Evolutionary conservation across 495 filamentous ascomycete genomes (phyloP).

Genomic region (Aspergillus sclerotioniger): DNA sequence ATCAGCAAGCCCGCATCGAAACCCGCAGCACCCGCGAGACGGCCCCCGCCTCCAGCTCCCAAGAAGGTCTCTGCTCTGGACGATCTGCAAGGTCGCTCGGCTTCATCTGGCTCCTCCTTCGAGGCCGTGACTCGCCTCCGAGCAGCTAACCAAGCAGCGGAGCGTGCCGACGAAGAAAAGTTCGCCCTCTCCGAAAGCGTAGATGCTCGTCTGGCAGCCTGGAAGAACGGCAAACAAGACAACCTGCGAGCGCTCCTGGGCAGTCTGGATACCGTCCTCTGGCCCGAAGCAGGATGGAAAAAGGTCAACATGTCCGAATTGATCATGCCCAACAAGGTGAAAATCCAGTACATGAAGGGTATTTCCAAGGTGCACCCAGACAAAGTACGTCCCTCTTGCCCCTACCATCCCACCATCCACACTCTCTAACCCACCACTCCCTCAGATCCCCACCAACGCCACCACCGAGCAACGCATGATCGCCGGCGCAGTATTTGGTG

Average conservation of each 20-base stretch:
- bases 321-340: constrained; percentile 86
- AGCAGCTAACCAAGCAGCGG: constrained; percentile 77
- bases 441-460: constrained; percentile 77
- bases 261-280: constrained; percentile 87
- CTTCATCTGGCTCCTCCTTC: constrained; percentile 25
- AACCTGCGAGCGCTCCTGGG: constrained; percentile 85
- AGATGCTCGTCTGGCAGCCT: constrained; percentile 69
- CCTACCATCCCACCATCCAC: background rate
- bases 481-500: constrained; percentile 83
- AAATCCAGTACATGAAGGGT: constrained; percentile 97
- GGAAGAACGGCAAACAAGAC: constrained; percentile 86
- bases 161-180: constrained; percentile 85
- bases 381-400: constrained; percentile 83
- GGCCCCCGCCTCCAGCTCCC: constrained; percentile 34
- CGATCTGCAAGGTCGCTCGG: constrained; percentile 35
- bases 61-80: constrained; percentile 49
- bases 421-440: constrained; percentile 6
- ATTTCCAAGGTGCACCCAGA: constrained; percentile 98
- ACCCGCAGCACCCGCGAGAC: constrained; percentile 35
- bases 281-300: constrained; percentile 92
- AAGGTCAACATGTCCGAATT: constrained; percentile 92
- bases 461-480: constrained; percentile 96
- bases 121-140: constrained; percentile 77
- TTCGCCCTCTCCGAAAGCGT: constrained; percentile 84
- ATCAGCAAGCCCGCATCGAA: constrained; percentile 49